These are phyloP conservation scores for Escallonia rubra DNA, from an alignment of 129 eudicot genomes.

Conservation along the genomic window DNA sequence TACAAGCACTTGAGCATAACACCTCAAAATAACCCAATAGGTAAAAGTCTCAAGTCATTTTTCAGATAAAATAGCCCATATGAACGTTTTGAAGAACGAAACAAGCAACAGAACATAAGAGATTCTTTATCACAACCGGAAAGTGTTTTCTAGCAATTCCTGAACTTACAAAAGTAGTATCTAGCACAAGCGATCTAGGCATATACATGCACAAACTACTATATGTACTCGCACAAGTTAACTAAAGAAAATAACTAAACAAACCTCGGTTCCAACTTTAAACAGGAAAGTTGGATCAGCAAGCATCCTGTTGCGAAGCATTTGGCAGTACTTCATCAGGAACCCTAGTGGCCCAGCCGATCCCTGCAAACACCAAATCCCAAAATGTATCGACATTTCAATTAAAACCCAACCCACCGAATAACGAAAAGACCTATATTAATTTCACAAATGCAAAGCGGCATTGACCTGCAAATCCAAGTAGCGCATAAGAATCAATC, in stretches of 20 bases:
- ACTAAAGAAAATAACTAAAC: slow-evolving; percentile 12
- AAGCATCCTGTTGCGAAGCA: slow-evolving; percentile 84
- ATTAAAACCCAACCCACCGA: not conserved
- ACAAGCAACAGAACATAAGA: not conserved
- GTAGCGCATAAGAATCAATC: slow-evolving; percentile 56
- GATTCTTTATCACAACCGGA: not conserved
- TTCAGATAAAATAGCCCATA: not conserved
- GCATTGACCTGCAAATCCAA: slow-evolving; percentile 73
- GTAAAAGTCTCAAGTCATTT: not conserved
- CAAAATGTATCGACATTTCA: not conserved
- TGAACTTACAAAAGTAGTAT: not conserved
- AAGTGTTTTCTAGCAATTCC: no score
- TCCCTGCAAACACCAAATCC: slow-evolving; percentile 38
- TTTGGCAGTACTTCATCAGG: slow-evolving; percentile 58
- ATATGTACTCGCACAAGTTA: not conserved
- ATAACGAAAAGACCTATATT: not conserved
- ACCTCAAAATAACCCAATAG: not conserved
- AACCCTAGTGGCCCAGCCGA: slow-evolving; percentile 68
- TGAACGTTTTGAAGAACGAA: not conserved
- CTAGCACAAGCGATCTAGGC: not conserved
- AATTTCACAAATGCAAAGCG: not conserved
- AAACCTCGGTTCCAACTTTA: slow-evolving; percentile 93
- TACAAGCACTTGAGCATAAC: no score
- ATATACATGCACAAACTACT: not conserved
- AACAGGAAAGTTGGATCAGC: slow-evolving; percentile 91